A percentile compares a stretch with the other conserved stretches of the same genome.
These are phyloP conservation scores for Coccomyxa sp. DNA, from an alignment of 139 green algal species.

Conservation along the genomic window DNA sequence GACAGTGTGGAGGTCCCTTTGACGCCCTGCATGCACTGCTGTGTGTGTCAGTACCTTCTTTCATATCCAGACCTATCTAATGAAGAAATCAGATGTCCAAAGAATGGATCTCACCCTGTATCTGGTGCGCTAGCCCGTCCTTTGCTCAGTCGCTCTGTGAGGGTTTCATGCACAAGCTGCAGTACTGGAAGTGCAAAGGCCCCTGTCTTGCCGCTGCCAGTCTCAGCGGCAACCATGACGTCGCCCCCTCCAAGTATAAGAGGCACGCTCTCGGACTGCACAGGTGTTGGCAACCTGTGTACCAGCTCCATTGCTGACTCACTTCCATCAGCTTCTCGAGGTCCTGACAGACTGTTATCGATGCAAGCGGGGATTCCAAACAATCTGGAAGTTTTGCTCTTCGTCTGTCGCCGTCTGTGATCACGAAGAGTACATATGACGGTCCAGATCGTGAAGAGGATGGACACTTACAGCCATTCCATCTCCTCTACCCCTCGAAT, in stretches of 20 bases:
- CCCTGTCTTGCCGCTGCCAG: constrained; percentile 87
- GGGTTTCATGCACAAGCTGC: constrained; percentile 66
- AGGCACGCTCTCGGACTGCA: constrained; percentile 72
- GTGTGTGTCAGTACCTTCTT: no score
- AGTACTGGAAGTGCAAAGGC: constrained; percentile 85
- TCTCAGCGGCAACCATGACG: constrained; percentile 88
- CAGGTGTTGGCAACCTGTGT: constrained; percentile 67
- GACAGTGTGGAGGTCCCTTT: no score
- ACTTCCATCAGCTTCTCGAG: no score
- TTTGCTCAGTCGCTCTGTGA: constrained; percentile 8
- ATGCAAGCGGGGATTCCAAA: no score
- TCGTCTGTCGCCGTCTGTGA: no score
- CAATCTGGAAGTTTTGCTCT: no score
- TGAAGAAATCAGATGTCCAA: not conserved
- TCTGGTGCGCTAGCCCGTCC: not conserved
- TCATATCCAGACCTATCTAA: no score
- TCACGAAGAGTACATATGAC: no score
- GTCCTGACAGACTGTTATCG: no score
- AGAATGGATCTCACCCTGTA: not conserved
- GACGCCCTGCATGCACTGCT: no score
- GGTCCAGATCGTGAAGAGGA: no score
- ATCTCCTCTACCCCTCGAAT: constrained; percentile 61
- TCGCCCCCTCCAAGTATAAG: constrained; percentile 83
- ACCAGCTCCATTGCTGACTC: not conserved
- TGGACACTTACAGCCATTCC: constrained; percentile 49